phyloP scores from a whole-genome alignment of 2,329 filamentous ascomycete species.

The Coniochaeta ligniaria region DNA sequence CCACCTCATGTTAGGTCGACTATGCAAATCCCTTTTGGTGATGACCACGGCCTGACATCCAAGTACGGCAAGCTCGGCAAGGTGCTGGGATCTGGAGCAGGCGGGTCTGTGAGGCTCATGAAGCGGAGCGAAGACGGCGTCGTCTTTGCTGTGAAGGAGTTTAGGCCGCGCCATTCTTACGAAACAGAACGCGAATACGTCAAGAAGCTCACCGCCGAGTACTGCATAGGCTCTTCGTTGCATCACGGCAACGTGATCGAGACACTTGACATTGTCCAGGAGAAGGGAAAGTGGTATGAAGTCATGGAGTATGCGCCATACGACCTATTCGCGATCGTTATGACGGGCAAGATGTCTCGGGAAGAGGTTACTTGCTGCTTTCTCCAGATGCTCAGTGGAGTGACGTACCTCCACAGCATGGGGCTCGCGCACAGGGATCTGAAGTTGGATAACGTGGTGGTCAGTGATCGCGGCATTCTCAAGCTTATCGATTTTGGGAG shows the following conservation, averaged over 20 bases:
- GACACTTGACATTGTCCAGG: conserved; percentile 91
- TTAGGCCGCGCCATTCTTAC: conserved; percentile 83
- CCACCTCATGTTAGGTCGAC: conserved; percentile 37
- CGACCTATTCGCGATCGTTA: conserved; percentile 95
- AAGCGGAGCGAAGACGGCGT: conserved; percentile 87
- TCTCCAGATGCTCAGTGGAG: conserved; percentile 88
- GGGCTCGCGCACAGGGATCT: conserved; percentile 90
- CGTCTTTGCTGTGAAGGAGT: conserved; percentile 97
- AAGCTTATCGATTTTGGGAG: conserved; percentile 99
- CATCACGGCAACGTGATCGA: conserved; percentile 99
- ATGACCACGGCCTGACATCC: conserved; percentile 82
- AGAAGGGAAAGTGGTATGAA: conserved; percentile 92
- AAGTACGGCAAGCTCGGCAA: conserved; percentile 96
- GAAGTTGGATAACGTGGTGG: conserved; percentile 96
- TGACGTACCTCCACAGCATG: conserved; percentile 91
- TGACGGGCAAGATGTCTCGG: conserved; percentile 95
- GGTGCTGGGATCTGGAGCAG: conserved; percentile 87
- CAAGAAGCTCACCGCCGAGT: conserved; percentile 97
- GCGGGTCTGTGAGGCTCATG: conserved; percentile 89
- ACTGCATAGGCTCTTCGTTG: conserved; percentile 93
- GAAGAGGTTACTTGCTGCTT: conserved; percentile 89
- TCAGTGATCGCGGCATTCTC: conserved; percentile 95
- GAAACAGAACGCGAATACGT: conserved; percentile 93
- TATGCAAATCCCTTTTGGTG: conserved; percentile 77
- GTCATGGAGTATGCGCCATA: conserved; percentile 98